These are phyloP conservation scores for Oemleria cerasiformis DNA, from an alignment of 306 rosid species.

Conservation along the genomic window DNA sequence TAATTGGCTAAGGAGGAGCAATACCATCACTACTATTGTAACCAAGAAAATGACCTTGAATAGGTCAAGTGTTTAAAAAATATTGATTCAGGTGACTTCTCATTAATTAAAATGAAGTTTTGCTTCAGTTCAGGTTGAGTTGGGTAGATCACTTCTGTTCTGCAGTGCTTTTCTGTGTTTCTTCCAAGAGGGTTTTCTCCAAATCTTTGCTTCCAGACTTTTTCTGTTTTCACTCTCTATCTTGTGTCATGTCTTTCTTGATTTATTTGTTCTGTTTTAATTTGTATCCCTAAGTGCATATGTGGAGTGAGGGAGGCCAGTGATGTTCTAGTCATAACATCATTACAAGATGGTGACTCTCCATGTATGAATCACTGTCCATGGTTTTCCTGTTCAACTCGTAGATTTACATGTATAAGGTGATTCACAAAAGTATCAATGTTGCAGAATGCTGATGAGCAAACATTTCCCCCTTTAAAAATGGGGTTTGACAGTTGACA, in stretches of 20 bases:
- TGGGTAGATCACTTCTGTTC: neutral
- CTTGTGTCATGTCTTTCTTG: neutral
- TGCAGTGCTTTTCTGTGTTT: neutral
- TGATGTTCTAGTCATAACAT: neutral
- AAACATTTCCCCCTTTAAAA: neutral
- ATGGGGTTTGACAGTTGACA: neutral
- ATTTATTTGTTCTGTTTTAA: neutral
- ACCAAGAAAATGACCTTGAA: neutral
- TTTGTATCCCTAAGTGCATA: too few species aligned
- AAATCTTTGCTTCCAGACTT: neutral
- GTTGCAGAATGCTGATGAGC: neutral
- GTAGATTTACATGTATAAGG: neutral
- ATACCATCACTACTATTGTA: neutral
- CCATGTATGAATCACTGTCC: neutral
- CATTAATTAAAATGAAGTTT: neutral
- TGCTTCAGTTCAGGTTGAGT: neutral
- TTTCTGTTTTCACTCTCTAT: neutral
- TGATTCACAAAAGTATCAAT: neutral
- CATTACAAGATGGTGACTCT: neutral
- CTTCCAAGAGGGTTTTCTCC: neutral
- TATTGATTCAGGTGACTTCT: neutral
- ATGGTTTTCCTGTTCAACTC: neutral
- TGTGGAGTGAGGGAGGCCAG: neutral
- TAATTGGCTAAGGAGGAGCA: neutral
- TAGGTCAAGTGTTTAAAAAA: neutral